Conservation (phyloP, 1,284 basidiomycete genomes). For the Trametes hirsuta region DNA sequence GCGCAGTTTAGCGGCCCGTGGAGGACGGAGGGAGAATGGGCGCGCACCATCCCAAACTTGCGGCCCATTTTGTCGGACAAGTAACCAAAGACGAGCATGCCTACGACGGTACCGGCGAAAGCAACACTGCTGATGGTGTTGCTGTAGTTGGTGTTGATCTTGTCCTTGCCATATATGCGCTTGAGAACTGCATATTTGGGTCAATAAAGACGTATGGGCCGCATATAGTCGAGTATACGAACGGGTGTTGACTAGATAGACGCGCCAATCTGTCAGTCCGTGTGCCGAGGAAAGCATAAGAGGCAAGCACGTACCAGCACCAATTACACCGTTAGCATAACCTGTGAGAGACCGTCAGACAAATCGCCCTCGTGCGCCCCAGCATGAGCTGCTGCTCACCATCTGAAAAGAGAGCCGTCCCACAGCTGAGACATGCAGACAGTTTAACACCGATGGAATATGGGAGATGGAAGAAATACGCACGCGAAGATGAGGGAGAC, state of each 20-base stretch:
- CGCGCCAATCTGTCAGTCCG: not conserved
- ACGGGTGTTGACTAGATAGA: conserved; percentile 64
- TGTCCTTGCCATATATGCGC: conserved; percentile 62
- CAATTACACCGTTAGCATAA: conserved; percentile 84
- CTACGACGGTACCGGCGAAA: conserved; percentile 87
- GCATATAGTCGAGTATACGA: not conserved
- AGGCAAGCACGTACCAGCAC: conserved; percentile 54
- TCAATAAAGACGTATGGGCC: not conserved
- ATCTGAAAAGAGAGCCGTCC: conserved; percentile 87
- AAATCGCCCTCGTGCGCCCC: conserved; percentile 3
- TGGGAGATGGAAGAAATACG: conserved; percentile 31
- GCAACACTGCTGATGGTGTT: conserved; percentile 67
- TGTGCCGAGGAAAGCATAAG: not conserved
- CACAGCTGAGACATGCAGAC: conserved; percentile 52
- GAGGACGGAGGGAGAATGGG: conserved; percentile 3
- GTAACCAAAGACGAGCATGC: conserved; percentile 77
- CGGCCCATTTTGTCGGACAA: conserved; percentile 87
- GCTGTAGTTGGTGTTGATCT: conserved; percentile 56
- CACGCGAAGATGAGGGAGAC: conserved; percentile 83
- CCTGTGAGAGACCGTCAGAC: conserved; percentile 43
- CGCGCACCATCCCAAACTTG: conserved; percentile 83
- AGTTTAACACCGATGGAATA: not conserved
- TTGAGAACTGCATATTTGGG: conserved; percentile 53
- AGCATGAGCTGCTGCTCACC: conserved; percentile 45
- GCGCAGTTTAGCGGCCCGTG: conserved; percentile 1